These are phyloP conservation scores for Aspergillus tanneri DNA, from an alignment of 2,329 filamentous ascomycete genomes.

Conservation along the genomic window DNA sequence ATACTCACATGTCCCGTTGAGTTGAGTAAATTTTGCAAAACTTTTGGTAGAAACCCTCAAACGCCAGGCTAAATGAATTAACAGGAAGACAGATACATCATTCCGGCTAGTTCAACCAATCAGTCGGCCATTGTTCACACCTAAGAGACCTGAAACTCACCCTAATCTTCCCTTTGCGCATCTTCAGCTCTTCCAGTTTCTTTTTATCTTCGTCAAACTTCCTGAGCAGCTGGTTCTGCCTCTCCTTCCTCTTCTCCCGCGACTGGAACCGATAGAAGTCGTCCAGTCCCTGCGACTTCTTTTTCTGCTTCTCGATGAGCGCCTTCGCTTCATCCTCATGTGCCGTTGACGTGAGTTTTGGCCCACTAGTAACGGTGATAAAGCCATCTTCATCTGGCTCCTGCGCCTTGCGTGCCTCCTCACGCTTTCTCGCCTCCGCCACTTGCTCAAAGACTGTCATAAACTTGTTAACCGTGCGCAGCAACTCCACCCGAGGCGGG, in stretches of 20 bases:
- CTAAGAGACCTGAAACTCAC: conserved; percentile 28
- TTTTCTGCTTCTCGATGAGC: conserved; percentile 58
- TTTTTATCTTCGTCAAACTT: conserved; percentile 74
- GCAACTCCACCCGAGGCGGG: conserved; percentile 65
- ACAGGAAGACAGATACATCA: conserved; percentile 24
- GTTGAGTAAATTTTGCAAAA: conserved; percentile 4
- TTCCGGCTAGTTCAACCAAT: conserved; percentile 31
- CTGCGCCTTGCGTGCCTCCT: conserved; percentile 65
- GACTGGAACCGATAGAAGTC: conserved; percentile 85
- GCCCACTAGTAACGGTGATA: conserved; percentile 81
- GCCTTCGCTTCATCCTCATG: conserved; percentile 67
- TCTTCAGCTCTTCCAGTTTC: conserved; percentile 69
- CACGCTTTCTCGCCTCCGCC: conserved; percentile 63
- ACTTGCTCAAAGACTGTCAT: conserved; percentile 73
- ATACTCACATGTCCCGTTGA: conserved; percentile 23
- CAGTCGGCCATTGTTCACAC: conserved; percentile 8
- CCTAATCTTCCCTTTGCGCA: conserved; percentile 62
- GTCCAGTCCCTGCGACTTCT: conserved; percentile 63
- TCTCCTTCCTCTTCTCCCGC: conserved; percentile 74
- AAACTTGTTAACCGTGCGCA: conserved; percentile 76
- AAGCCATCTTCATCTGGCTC: conserved; percentile 95
- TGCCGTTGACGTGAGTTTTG: conserved; percentile 68
- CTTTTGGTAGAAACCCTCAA: conserved; percentile 22
- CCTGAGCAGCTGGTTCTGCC: conserved; percentile 66
- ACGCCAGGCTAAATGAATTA: conserved; percentile 32